Conservation (phyloP, 225 moss, liverwort and hornwort genomes). For the Pseudoscleropodium purum region DNA sequence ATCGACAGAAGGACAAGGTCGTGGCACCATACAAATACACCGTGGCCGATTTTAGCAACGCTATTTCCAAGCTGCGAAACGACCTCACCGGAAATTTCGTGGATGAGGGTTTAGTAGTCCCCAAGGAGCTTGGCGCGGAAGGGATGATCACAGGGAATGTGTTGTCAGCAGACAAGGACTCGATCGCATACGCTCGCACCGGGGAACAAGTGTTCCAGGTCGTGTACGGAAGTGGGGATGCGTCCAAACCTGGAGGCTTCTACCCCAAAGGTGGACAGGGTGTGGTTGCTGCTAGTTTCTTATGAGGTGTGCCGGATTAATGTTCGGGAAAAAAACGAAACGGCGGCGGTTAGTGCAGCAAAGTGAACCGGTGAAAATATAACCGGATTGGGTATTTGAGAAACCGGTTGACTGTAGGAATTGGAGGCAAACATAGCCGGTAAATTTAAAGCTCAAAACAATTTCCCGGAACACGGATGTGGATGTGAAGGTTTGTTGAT, state of each 20-base stretch:
- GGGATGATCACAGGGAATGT: conserved; percentile 23
- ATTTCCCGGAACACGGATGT: not conserved
- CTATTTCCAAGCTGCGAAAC: conserved; percentile 32
- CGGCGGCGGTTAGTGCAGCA: not conserved
- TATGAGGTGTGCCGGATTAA: not conserved
- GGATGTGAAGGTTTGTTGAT: not conserved
- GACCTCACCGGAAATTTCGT: conserved; percentile 15
- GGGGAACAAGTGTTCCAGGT: conserved; percentile 38
- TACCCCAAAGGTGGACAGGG: conserved; percentile 63
- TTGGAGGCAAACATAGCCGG: not conserved
- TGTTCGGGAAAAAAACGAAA: not conserved
- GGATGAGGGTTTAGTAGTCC: conserved; percentile 63
- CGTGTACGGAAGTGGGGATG: conserved; percentile 42
- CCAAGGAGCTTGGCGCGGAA: conserved; percentile 4
- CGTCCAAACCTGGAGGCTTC: conserved; percentile 50
- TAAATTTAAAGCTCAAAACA: too few relatives aligned
- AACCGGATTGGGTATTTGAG: not conserved
- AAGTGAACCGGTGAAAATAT: too few relatives aligned
- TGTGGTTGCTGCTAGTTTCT: not conserved
- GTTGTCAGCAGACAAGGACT: conserved; percentile 29
- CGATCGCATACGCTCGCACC: conserved; percentile 34
- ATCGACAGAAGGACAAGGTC: conserved; percentile 14
- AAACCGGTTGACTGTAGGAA: not conserved
- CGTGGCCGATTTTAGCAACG: conserved; percentile 35
- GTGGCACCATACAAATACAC: conserved; percentile 55